phyloP scores from a whole-genome alignment of 2,329 filamentous ascomycete genomes.

The Aureobasidium uvarum region DNA sequence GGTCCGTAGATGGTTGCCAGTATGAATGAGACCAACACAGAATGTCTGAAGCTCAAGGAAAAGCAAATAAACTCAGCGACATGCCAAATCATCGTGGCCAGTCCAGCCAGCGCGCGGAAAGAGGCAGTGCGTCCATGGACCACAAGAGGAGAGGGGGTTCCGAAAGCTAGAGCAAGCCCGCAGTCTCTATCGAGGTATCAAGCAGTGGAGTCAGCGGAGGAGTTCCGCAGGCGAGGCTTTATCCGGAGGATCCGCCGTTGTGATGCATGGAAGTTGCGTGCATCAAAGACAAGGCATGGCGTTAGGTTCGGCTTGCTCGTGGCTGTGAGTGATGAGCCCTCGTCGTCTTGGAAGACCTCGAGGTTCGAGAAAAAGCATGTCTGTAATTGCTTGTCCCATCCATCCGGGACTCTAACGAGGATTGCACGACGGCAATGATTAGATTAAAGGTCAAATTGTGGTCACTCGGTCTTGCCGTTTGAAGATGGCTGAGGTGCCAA shows the following conservation, averaged over 20 bases:
- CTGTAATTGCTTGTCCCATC: not conserved
- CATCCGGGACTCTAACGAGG: not conserved
- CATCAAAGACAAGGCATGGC: conserved; percentile 11
- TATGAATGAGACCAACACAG: not conserved
- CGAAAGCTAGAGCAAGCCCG: not conserved
- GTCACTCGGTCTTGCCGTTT: conserved; percentile 5
- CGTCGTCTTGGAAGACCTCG: not conserved
- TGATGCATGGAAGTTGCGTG: not conserved
- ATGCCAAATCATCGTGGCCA: not conserved
- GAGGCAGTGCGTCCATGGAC: conserved; percentile 10
- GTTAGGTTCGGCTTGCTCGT: conserved; percentile 7
- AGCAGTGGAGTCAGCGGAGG: not conserved
- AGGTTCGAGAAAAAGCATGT: conserved; percentile 16
- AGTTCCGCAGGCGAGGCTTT: not conserved
- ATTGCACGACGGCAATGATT: not conserved
- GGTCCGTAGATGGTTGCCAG: not conserved
- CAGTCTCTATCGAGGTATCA: not conserved
- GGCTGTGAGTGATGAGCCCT: not conserved
- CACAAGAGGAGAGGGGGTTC: not conserved
- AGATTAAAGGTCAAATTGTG: not conserved
- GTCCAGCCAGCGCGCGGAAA: not conserved
- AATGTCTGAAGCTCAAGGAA: not conserved
- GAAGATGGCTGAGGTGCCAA: not conserved
- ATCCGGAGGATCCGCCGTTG: conserved; percentile 13
- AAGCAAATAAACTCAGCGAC: not conserved